Percentiles rank a stretch among this genome's conserved stretches.
Evolutionary conservation across 1,284 basidiomycete species (phyloP).

Genomic region (Inonotus obliquus): DNA sequence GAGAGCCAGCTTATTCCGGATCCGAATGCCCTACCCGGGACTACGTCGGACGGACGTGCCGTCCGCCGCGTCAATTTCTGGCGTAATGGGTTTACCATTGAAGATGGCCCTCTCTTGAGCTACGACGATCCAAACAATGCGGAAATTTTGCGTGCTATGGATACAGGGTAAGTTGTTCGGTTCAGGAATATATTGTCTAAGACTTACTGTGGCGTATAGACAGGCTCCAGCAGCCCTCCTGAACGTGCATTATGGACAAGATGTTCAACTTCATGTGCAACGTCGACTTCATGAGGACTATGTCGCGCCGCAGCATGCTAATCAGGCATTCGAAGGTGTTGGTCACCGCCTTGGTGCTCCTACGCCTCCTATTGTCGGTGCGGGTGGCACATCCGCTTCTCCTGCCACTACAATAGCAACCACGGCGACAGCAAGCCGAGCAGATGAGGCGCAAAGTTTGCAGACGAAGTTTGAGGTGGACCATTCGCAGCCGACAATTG

Average conservation of each 20-base stretch:
- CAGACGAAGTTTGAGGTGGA: constrained; percentile 78
- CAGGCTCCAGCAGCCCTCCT: constrained; percentile 77
- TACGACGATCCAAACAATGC: constrained; percentile 83
- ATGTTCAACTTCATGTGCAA: constrained; percentile 80
- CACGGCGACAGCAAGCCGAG: constrained; percentile 23
- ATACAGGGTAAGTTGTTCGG: constrained; percentile 59
- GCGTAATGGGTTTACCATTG: constrained; percentile 91
- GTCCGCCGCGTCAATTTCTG: constrained; percentile 88
- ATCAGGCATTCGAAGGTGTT: constrained; percentile 63
- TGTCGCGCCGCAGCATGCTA: constrained; percentile 40
- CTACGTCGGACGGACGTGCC: constrained; percentile 50
- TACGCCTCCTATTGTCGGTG: constrained; percentile 42
- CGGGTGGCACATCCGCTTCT: constrained; percentile 37
- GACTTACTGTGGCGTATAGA: constrained; percentile 32
- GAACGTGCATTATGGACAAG: constrained; percentile 76
- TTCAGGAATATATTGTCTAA: not conserved
- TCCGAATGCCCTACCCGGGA: constrained; percentile 38
- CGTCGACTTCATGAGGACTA: constrained; percentile 78
- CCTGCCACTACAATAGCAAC: constrained; percentile 20
- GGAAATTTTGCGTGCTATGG: constrained; percentile 73
- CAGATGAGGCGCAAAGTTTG: constrained; percentile 36
- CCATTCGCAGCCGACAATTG: constrained; percentile 76
- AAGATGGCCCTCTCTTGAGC: constrained; percentile 81
- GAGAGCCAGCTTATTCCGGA: constrained; percentile 72
- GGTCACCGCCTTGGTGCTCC: constrained; percentile 84